Evolutionary conservation across 2,329 filamentous ascomycete species (phyloP).

Genomic region (Monilinia fructicola): DNA sequence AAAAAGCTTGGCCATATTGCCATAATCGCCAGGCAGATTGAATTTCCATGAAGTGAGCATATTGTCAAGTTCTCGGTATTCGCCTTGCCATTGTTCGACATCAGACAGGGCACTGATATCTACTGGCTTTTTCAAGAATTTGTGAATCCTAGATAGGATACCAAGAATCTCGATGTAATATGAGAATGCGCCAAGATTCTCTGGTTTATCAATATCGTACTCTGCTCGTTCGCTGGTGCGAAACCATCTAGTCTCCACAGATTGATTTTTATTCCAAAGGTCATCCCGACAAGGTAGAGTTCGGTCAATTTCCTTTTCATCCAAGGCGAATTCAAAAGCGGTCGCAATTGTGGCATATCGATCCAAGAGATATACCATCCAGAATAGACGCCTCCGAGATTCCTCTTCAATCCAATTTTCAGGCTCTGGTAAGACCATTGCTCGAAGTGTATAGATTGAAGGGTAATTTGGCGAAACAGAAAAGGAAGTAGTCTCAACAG

Average conservation of each 20-base stretch:
- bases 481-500: constrained; percentile 78
- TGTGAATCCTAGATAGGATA: constrained; percentile 82
- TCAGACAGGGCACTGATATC: constrained; percentile 82
- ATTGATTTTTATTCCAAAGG: constrained; percentile 78
- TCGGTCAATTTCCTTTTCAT: constrained; percentile 86
- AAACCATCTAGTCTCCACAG: constrained; percentile 84
- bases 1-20: constrained; percentile 78
- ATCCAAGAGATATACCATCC: constrained; percentile 91
- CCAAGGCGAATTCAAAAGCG: constrained; percentile 85
- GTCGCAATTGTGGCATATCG: constrained; percentile 88
- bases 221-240: constrained; percentile 55
- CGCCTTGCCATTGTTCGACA: constrained; percentile 85
- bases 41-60: constrained; percentile 82
- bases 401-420: constrained; percentile 89
- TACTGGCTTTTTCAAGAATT: constrained; percentile 84
- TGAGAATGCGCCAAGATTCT: constrained; percentile 83
- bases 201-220: constrained; percentile 65
- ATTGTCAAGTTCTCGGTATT: constrained; percentile 81
- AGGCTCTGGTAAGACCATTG: constrained; percentile 80
- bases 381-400: constrained; percentile 79
- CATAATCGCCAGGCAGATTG: constrained; percentile 76
- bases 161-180: constrained; percentile 89
- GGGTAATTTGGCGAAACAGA: constrained; percentile 75
- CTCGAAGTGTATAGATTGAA: constrained; percentile 85
- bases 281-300: constrained; percentile 85